phyloP scores from a whole-genome alignment of 192 early-diverging fungal genomes.

The Diversispora epigaea region DNA sequence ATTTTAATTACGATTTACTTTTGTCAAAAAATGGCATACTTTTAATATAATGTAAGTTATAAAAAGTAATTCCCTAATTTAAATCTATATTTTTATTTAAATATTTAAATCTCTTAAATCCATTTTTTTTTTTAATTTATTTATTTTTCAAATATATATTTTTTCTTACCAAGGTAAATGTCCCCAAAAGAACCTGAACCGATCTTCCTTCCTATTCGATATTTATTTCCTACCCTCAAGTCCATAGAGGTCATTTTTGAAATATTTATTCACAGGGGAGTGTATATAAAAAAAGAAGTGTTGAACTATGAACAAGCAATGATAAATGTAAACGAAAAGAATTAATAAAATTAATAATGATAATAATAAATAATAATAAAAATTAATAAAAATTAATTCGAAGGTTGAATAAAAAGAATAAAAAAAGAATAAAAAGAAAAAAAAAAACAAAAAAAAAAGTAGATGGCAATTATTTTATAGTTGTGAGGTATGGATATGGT shows the following conservation, averaged over 20 bases:
- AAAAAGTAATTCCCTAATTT: no score
- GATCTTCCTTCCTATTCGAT: conserved; percentile 92
- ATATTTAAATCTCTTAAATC: no score
- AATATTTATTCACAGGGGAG: neutral
- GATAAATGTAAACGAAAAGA: neutral
- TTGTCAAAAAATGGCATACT: no score
- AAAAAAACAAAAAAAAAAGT: neutral
- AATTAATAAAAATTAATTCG: no score
- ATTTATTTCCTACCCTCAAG: conserved; percentile 91
- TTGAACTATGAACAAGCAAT: neutral
- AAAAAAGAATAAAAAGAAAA: neutral
- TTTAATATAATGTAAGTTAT: no score
- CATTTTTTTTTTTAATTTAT: no score
- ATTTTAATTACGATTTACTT: no score
- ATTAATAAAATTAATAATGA: neutral
- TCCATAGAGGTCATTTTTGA: conserved; percentile 53
- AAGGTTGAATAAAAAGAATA: neutral
- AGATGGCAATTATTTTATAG: neutral
- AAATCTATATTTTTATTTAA: no score
- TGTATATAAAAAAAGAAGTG: neutral
- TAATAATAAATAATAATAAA: no score
- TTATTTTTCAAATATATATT: no score
- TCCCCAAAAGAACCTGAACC: conserved; percentile 98
- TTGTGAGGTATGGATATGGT: no score
- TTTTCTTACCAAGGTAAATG: conserved; percentile 82